Evolutionary conservation across 1,139 yeast genomes (phyloP).

Genomic region (Hemisphaericaspora xylofermentans): DNA sequence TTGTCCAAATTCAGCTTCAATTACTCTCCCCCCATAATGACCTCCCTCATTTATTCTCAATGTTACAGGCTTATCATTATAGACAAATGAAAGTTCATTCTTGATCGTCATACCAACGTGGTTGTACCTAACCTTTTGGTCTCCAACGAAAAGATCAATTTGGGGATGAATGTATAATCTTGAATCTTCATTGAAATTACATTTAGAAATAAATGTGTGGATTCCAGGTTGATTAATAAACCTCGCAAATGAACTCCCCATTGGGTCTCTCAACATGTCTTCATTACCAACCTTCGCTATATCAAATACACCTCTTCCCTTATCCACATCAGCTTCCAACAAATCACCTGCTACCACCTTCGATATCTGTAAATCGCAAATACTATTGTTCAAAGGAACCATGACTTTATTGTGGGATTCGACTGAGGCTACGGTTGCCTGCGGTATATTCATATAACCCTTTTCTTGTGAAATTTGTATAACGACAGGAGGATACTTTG

Average conservation of each 20-base stretch:
- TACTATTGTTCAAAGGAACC: slow-evolving; percentile 39
- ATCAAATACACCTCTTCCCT: neutral
- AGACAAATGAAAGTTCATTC: slow-evolving; percentile 44
- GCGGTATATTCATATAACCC: slow-evolving; percentile 37
- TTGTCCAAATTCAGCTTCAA: slow-evolving; percentile 36
- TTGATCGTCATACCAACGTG: slow-evolving; percentile 44
- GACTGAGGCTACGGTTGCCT: slow-evolving; percentile 43
- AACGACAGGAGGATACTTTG: slow-evolving; percentile 52
- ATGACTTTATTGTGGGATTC: slow-evolving; percentile 46
- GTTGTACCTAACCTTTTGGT: slow-evolving; percentile 37
- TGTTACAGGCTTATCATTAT: slow-evolving; percentile 36
- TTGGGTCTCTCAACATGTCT: slow-evolving; percentile 7
- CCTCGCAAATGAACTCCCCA: slow-evolving; percentile 9
- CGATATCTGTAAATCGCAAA: slow-evolving; percentile 47
- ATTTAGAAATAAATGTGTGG: slow-evolving; percentile 35
- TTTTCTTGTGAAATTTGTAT: slow-evolving; percentile 50
- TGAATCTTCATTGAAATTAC: slow-evolving; percentile 33
- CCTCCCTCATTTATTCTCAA: slow-evolving; percentile 58
- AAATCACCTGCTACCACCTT: slow-evolving; percentile 41
- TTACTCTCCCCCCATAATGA: slow-evolving; percentile 49
- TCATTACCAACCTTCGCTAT: slow-evolving; percentile 4
- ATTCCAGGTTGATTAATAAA: slow-evolving; percentile 49
- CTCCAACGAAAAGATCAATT: slow-evolving; percentile 38
- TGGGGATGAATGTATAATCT: slow-evolving; percentile 35
- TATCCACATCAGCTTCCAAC: slow-evolving; percentile 12